Percentiles rank a stretch among this genome's conserved stretches.
phyloP scores from a whole-genome alignment of 2,329 filamentous ascomycete genomes.

The Trichoderma asperellum region DNA sequence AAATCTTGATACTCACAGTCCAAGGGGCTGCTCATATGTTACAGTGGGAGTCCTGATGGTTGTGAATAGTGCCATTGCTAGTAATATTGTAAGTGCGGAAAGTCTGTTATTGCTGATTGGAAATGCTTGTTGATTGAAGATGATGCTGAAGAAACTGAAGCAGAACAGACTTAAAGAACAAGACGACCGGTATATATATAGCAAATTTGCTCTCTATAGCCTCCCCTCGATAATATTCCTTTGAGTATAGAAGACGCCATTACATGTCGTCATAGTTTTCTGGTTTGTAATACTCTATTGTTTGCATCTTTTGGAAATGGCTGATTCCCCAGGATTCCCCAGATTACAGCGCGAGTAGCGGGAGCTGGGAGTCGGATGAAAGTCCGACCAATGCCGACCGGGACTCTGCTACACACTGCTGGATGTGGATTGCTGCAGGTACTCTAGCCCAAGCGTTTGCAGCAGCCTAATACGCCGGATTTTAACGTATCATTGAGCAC shows the following conservation, averaged over 20 bases:
- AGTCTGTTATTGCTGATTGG: not conserved
- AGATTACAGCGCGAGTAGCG: not conserved
- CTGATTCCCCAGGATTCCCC: not conserved
- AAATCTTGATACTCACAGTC: not conserved
- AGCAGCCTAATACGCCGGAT: not conserved
- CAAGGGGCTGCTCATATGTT: not conserved
- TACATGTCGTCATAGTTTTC: not conserved
- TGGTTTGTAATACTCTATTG: not conserved
- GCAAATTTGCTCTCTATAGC: not conserved
- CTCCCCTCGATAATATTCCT: not conserved
- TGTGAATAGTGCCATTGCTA: not conserved
- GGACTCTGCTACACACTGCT: too few relatives aligned
- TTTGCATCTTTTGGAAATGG: not conserved
- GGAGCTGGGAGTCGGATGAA: not conserved
- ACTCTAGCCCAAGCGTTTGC: not conserved
- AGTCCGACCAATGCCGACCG: not conserved
- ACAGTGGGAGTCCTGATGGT: not conserved
- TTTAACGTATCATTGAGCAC: not conserved
- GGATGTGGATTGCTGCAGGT: not conserved
- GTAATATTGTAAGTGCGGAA: not conserved
- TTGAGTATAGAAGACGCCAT: not conserved
- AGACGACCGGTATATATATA: not conserved
- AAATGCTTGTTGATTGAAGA: not conserved
- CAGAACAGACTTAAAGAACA: not conserved
- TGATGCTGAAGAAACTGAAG: not conserved